Evolutionary conservation across 2,329 filamentous ascomycete species (phyloP).

Genomic region (Colletotrichum higginsianum): DNA sequence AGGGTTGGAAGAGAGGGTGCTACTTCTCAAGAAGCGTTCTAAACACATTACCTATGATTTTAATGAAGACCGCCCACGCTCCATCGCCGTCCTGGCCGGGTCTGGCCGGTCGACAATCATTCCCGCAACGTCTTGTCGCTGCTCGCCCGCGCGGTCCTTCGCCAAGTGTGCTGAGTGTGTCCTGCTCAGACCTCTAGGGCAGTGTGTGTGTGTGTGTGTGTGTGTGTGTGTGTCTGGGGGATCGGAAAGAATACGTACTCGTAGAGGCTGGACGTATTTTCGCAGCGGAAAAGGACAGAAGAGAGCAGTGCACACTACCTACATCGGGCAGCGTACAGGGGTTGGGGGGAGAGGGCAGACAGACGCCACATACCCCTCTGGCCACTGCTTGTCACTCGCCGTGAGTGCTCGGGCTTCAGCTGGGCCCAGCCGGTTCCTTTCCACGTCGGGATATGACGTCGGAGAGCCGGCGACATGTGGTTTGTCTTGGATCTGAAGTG

Average conservation of each 20-base stretch:
- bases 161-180: not conserved
- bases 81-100: conserved; percentile 20
- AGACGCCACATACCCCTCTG: conserved; percentile 33
- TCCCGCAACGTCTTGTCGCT: not conserved
- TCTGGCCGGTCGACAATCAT: conserved; percentile 18
- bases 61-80: not conserved
- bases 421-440: conserved; percentile 22
- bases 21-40: too few species aligned
- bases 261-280: not conserved
- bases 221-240: not conserved
- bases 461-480: conserved; percentile 15
- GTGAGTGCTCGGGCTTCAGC: not conserved
- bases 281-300: not conserved
- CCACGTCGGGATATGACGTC: conserved; percentile 37
- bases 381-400: conserved; percentile 30
- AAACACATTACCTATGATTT: too few species aligned
- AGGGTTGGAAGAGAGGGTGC: not conserved
- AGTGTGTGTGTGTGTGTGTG: not conserved
- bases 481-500: conserved; percentile 25
- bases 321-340: conserved; percentile 25
- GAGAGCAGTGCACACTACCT: conserved; percentile 1
- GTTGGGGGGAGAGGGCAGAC: conserved; percentile 27
- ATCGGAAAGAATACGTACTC: not conserved
- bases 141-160: not conserved
- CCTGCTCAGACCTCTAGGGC: not conserved